Evolutionary conservation across 148 eudicot genomes (phyloP).

Genomic region (Dysphania ambrosioides): DNA sequence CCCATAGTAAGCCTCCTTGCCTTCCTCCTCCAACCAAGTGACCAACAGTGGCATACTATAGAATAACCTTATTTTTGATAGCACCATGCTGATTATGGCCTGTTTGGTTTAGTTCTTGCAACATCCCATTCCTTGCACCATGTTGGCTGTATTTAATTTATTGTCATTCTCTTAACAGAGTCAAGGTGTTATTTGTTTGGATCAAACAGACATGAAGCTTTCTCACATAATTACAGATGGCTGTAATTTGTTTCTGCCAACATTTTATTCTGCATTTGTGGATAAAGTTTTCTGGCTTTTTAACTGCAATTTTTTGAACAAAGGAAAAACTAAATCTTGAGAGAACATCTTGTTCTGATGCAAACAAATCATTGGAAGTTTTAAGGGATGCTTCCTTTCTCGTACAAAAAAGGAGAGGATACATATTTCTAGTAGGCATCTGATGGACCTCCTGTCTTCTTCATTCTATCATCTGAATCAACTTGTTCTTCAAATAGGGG

Average conservation of each 20-base stretch:
- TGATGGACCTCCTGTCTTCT: too few species aligned
- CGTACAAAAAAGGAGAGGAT: not conserved
- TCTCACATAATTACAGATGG: not conserved
- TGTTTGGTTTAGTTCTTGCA: not conserved
- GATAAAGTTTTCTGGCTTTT: too few species aligned
- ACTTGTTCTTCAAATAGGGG: not conserved
- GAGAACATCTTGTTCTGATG: not conserved
- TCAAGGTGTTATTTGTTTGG: too few species aligned
- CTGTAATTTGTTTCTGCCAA: not conserved
- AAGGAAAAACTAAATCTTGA: not conserved
- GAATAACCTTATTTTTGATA: too few species aligned
- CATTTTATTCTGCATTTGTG: not conserved
- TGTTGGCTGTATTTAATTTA: not conserved
- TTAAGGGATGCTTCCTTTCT: not conserved
- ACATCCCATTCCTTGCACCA: not conserved
- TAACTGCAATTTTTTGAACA: too few species aligned
- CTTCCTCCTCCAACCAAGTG: not conserved
- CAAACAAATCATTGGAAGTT: not conserved
- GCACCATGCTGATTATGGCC: not conserved
- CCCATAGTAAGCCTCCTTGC: slow-evolving; percentile 39
- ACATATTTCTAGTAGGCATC: not conserved
- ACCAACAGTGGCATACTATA: not conserved
- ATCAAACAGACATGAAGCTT: too few species aligned
- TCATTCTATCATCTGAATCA: not conserved
- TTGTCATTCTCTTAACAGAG: not conserved